A percentile compares a stretch with the other conserved stretches of the same genome.
These are phyloP conservation scores for Colletotrichum sp. DNA, from an alignment of 2,329 filamentous ascomycete species.

Conservation along the genomic window DNA sequence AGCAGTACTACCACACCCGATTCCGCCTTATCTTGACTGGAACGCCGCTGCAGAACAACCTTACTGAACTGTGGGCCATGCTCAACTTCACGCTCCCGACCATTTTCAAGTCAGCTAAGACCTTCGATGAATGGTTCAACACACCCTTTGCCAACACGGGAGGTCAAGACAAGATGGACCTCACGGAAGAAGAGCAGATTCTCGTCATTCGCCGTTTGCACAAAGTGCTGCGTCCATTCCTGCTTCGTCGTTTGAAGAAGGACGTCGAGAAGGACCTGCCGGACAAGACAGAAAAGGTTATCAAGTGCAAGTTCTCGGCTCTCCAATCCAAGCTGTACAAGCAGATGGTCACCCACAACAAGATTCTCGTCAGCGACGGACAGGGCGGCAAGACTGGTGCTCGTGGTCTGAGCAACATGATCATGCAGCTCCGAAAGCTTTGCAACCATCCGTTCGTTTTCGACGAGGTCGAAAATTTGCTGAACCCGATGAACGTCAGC, in stretches of 20 bases:
- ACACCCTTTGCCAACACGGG: constrained; percentile 98
- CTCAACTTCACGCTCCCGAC: constrained; percentile 98
- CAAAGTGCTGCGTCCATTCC: constrained; percentile 95
- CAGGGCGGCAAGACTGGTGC: constrained; percentile 95
- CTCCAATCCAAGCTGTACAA: constrained; percentile 94
- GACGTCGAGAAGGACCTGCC: constrained; percentile 99
- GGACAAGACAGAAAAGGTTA: constrained; percentile 98
- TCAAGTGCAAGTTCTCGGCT: constrained; percentile 98
- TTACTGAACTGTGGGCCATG: constrained; percentile 95
- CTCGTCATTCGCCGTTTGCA: constrained; percentile 97
- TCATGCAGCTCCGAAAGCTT: constrained; percentile 98
- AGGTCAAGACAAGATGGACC: constrained; percentile 97
- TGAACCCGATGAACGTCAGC: constrained; percentile 87
- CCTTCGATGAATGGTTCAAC: constrained; percentile 99
- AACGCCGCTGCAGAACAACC: constrained; percentile 96
- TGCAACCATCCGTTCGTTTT: constrained; percentile 99
- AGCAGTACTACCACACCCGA: constrained; percentile 91
- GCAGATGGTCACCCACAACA: constrained; percentile 96
- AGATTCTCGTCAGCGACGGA: constrained; percentile 90
- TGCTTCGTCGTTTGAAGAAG: constrained; percentile 98
- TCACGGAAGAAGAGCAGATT: constrained; percentile 99
- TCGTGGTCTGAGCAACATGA: constrained; percentile 98
- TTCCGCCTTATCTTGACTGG: constrained; percentile 97
- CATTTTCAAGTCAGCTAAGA: constrained; percentile 99
- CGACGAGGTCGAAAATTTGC: constrained; percentile 95